Evolutionary conservation across 768 basidiomycete genomes (phyloP).

Genomic region (Neoboletus brunneissimus): DNA sequence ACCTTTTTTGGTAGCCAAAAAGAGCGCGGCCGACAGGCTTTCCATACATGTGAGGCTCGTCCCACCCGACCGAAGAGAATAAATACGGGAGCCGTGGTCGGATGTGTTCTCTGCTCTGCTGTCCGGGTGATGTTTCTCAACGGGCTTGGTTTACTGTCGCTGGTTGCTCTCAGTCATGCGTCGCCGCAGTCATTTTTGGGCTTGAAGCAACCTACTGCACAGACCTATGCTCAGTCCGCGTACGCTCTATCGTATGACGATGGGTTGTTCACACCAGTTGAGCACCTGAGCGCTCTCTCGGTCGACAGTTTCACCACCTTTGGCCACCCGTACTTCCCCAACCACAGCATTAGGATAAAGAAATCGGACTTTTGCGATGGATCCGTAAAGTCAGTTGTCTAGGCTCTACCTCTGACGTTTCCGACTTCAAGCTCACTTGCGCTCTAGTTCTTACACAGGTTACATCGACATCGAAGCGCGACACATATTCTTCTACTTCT

Average conservation of each 20-base stretch:
- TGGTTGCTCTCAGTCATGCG: constrained; percentile 15
- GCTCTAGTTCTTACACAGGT: constrained; percentile 54
- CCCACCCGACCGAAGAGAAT: too few relatives aligned
- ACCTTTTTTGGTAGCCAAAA: too few relatives aligned
- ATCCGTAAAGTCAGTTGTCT: constrained; percentile 35
- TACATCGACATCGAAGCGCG: constrained; percentile 66
- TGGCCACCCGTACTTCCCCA: constrained; percentile 44
- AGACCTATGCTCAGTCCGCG: neutral
- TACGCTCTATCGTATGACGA: constrained; percentile 22
- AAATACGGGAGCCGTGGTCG: neutral
- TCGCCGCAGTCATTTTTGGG: constrained; percentile 20
- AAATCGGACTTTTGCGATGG: constrained; percentile 38
- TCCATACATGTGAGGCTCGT: too few relatives aligned
- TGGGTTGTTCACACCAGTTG: constrained; percentile 35
- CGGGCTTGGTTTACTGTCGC: constrained; percentile 16
- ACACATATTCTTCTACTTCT: constrained; percentile 74
- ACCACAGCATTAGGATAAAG: constrained; percentile 41
- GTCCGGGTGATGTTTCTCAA: constrained; percentile 10
- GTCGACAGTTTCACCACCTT: constrained; percentile 37
- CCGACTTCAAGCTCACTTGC: neutral
- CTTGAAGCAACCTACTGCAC: constrained; percentile 2
- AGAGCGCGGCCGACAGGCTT: too few relatives aligned
- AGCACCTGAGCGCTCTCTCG: constrained; percentile 28
- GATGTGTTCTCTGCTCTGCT: neutral
- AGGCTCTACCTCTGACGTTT: neutral